phyloP scores from a whole-genome alignment of 768 basidiomycete genomes.

The Panaeolus papilionaceus region DNA sequence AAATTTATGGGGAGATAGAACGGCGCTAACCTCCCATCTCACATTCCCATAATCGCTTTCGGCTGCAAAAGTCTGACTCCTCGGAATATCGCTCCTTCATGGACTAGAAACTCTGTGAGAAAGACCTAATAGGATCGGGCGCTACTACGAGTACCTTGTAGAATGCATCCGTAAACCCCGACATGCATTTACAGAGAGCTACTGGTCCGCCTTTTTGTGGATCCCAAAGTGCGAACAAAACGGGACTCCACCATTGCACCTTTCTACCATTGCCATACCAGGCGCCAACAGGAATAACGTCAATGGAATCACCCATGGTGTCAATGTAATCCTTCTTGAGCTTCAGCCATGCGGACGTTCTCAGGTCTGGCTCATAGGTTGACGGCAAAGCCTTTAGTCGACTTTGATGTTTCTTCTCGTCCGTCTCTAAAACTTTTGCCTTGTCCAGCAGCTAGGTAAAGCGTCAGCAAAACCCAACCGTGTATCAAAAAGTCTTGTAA shows the following conservation, averaged over 20 bases:
- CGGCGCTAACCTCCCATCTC: slow-evolving; percentile 62
- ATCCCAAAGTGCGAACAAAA: slow-evolving; percentile 82
- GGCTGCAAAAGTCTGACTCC: slow-evolving; percentile 59
- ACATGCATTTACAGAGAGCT: slow-evolving; percentile 92
- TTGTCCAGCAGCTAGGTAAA: slow-evolving; percentile 66
- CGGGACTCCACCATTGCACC: slow-evolving; percentile 91
- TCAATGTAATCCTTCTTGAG: slow-evolving; percentile 92
- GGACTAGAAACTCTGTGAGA: slow-evolving; percentile 43
- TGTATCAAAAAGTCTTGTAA: too few relatives aligned
- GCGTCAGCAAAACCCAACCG: too few relatives aligned
- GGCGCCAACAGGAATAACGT: slow-evolving; percentile 76
- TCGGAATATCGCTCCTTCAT: slow-evolving; percentile 69
- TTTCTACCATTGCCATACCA: slow-evolving; percentile 94
- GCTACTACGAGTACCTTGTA: slow-evolving; percentile 61
- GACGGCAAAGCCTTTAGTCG: slow-evolving; percentile 77
- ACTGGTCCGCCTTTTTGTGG: slow-evolving; percentile 63
- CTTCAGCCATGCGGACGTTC: slow-evolving; percentile 89
- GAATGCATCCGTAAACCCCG: slow-evolving; percentile 86
- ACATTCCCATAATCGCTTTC: slow-evolving; percentile 60
- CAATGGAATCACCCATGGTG: slow-evolving; percentile 77
- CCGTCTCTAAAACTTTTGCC: slow-evolving; percentile 43
- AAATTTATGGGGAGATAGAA: slow-evolving; percentile 15
- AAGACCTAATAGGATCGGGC: slow-evolving; percentile 1
- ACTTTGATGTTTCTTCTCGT: slow-evolving; percentile 33
- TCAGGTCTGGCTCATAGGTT: slow-evolving; percentile 90